Base-by-base conservation (phyloP, 768 basidiomycete species). In the Galerina marginata region DNA sequence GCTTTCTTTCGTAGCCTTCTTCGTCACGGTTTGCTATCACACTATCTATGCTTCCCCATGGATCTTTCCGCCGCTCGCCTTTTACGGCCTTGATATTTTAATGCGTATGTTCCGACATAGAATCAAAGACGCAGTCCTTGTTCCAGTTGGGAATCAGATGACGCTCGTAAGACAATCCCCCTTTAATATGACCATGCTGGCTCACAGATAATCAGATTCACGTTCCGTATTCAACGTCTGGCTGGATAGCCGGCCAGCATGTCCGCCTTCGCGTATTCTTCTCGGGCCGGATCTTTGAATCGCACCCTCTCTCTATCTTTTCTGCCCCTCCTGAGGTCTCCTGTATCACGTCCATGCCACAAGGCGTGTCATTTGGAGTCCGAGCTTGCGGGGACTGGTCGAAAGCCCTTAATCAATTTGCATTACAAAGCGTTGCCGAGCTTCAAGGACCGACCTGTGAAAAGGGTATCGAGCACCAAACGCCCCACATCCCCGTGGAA, bases 11-110 rank as follows among this genome's bases (percentile, higher is more conserved):
- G 79, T 80, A 26, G 79, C 83, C 1, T 86, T 90, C 64, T 83
- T 89, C 53, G 80, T 94, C n/a, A 87, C 87, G 12, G 72, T 95
- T 23, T 92, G 91, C 69, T 92, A 93, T 68, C 95, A 96, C 68
- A 92, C 95, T 0, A 77, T 82, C 2, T 95, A 90, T 63, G 89
- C 92, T 4, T 55, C 80, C 0, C 92, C 93, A 1, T 96, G 93
- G 92, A 89, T 95, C 62, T 90, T 83, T 74, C 87, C 91, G 0
- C 87, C 92, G 1, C 73, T 93, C 14, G 91, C 88, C 0, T 85
- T 95, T 52, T 95, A 92, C 67, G 89, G 85, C 1, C 79, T 89
- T 9, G 94, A 96, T 70, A 73, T 95, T 16, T 67, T 89, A 39
- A 71, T 93, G 67, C 85, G 94, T 5, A 74, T 92, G 70, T 69